Base-by-base conservation (phyloP, 192 early-diverging fungal species). In the Backusella sp. region DNA sequence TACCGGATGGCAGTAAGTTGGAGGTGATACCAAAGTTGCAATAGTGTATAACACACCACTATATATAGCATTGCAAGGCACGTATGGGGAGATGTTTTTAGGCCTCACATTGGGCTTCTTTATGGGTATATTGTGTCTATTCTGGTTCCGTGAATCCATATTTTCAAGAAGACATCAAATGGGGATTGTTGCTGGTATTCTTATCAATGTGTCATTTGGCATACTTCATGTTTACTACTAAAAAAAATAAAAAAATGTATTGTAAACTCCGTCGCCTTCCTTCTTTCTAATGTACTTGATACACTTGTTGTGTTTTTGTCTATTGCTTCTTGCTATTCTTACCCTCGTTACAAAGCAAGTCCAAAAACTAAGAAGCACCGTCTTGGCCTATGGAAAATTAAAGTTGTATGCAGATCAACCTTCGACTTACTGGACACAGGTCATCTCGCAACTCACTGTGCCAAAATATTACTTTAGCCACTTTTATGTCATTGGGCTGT, bases 51-150 rank as follows among this genome's bases (percentile, higher is more conserved):
- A 9, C 19, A 56, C 2, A 28, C 1, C 8, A 23, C 7, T 56
- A 6, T 83, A 19, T 42, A 15, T 73, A 73, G 79, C 78, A 11
- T 39, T 80, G 35, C 73, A 85, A 32, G 85, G 85, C 0, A 88
- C 84, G 30, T 89, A 89, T 41, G 82, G 81, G 26, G 86, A 89
- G 75, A 86, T 89, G 81, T 78, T 89, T 6, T 82, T 80, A 75
- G 88, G 88, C 8, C 74, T 89, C 9, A 86, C 86, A 74, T 59
- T 89, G 0, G 88, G 88, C 0, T 89, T 88, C 56, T 89, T 89
- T 59, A 74, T 89, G 70, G 88, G 88, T 4, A 49, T 89, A 21
- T 79, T 89, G 0, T 83, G 81, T 11, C 36, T 87, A 44, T 86
- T 89, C 66, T 87, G 86, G 88, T 86, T 86, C 75, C 78, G 83